phyloP scores from a whole-genome alignment of 2,329 filamentous ascomycete species.

The Exophiala xenobiotica region DNA sequence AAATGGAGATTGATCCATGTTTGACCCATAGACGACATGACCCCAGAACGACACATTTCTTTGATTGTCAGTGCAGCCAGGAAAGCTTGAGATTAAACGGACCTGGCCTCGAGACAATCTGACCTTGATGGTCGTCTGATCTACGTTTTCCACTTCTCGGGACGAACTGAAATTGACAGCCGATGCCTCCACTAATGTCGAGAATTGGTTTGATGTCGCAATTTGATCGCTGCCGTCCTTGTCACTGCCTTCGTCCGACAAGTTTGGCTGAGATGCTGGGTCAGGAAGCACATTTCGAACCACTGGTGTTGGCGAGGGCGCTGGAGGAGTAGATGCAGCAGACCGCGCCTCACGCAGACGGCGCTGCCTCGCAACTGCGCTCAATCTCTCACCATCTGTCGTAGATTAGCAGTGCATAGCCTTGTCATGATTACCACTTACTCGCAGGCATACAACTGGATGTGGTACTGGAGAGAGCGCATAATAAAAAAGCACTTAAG shows the following conservation, averaged over 20 bases:
- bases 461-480: too few species aligned
- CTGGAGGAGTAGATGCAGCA: slow-evolving; percentile 4
- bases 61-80: slow-evolving; percentile 3
- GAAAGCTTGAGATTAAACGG: neutral
- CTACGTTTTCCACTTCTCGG: slow-evolving; percentile 23
- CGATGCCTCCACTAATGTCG: slow-evolving; percentile 21
- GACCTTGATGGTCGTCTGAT: slow-evolving; percentile 21
- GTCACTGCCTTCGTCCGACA: neutral
- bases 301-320: neutral
- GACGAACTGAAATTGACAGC: slow-evolving; percentile 24
- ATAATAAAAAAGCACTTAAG: too few species aligned
- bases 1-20: slow-evolving; percentile 55
- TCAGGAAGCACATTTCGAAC: neutral
- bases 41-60: slow-evolving; percentile 50
- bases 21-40: slow-evolving; percentile 59
- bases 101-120: slow-evolving; percentile 27
- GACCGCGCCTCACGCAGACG: slow-evolving; percentile 19
- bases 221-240: neutral
- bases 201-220: slow-evolving; percentile 22
- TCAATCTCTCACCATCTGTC: slow-evolving; percentile 21
- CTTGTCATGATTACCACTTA: slow-evolving; percentile 4
- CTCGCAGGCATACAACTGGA: slow-evolving; percentile 19
- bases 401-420: neutral
- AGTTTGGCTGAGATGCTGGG: neutral
- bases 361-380: slow-evolving; percentile 23